Evolutionary conservation across 345 rosid species (phyloP), one percentile per base, ranked within the genome.

Genomic region (Hibiscus trionum): DNA sequence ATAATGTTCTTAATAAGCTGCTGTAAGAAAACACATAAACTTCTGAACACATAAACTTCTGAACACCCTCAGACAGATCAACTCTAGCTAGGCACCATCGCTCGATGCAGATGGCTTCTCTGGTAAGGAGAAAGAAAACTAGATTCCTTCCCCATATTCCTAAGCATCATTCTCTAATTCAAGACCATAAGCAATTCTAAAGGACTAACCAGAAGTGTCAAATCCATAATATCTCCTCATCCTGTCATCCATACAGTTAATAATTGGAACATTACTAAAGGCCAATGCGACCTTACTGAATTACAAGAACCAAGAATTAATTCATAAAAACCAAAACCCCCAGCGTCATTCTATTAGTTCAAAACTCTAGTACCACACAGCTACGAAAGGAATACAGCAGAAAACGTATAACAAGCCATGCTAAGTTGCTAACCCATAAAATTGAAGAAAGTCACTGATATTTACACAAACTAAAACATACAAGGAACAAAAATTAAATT

Each of bases 221-320:
- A 64, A 42, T 15, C 69, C 29, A 64, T 52, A 47, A 11, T 42
- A 0, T 39, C 21, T 21, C 53, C 69, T 14, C 69, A 44, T 66
- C 69, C 55, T 33, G 53, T 14, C 69, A 44, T 66, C 69, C 55
- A 66, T 44, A 21, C 55, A 66, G 11, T 42, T 64, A 64, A 12
- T 16, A 44, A 24, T 12, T 19, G 10, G 53, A 65, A 11, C 33
- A 65, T 65, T 21, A 42, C 53, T 44, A 65, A 65, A 65, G 44
- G 7, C 33, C 17, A 44, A 4, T 14, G 70, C 69, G 15, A 47
- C 57, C 39, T 7, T 15, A 47, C 57, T 26, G 70, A 66, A 26
- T 3, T 46, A 47, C 37, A 46, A 24, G 21, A 66, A 66, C 14
- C 39, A 12, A 15, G 37, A 66, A 26, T 26, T 65, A 44, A 66